Evolutionary conservation across 2,329 filamentous ascomycete species (phyloP), one percentile per base, ranked within the genome.

Genomic region (Hortaea werneckii): DNA sequence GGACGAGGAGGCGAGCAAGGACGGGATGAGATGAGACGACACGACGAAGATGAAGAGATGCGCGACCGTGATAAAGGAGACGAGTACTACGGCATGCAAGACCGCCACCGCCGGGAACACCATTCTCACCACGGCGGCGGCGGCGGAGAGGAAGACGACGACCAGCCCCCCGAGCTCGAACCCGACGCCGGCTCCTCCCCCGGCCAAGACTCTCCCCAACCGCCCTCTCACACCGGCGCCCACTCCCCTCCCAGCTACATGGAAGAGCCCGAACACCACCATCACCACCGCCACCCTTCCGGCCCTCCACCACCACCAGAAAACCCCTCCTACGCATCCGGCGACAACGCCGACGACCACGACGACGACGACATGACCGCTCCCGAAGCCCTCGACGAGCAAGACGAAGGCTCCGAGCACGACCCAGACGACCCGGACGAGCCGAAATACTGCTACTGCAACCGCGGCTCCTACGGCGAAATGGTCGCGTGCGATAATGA

Each of bases 401-500:
- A 56, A 20, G 58, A 58, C 32, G 54, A 58, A 2, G 58, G 57
- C 13, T 52, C 48, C 10, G 60, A 58, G 43, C 55, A 61, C 41
- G 62, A 64, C 43, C 59, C 58, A 5, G 74, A 73, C 39, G 75
- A 77, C 53, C 74, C 59, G 0, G 52, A 79, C 58, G 77, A 79
- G 50, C 77, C 76, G 50, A 74, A 77, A 37, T 83, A 82, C 58
- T 83, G 79, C 63, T 80, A 79, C 53, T 83, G 79, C 58, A 77
- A 78, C 42, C 76, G 77, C 51, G 78, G 81, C 34, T 78, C 73
- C 51, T 81, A 80, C 57, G 79, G 79, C 12, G 77, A 80, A 57
- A 83, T 83, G 79, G 76, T 83, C 37, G 79, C 77, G 9, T 83
- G 79, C 57, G 79, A 83, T 60, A 82, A 82, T 58, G 76, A 79